phyloP scores from a whole-genome alignment of 1,139 yeast genomes.

The Kodamaea fungicola region DNA sequence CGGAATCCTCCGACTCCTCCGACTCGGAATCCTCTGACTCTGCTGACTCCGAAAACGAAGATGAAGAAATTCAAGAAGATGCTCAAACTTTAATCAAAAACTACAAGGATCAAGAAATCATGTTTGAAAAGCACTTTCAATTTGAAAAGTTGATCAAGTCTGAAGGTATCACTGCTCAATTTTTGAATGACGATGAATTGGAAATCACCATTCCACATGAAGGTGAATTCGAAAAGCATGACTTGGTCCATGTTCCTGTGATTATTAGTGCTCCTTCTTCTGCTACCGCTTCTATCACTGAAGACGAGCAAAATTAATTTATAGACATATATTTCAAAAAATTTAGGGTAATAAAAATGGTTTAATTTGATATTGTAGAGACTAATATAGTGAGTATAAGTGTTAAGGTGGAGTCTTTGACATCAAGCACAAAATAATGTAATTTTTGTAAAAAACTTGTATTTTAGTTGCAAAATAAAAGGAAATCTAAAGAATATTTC shows the following conservation, averaged over 20 bases:
- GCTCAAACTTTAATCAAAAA: slow-evolving; percentile 38
- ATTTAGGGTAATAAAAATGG: not conserved
- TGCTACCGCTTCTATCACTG: slow-evolving; percentile 10
- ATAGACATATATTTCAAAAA: slow-evolving; percentile 1
- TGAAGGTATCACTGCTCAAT: slow-evolving; percentile 38
- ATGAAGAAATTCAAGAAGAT: slow-evolving; percentile 43
- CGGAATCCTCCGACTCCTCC: slow-evolving; percentile 14
- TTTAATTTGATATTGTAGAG: not conserved
- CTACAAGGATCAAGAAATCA: slow-evolving; percentile 39
- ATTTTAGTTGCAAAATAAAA: too few species aligned
- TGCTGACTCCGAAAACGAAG: slow-evolving; percentile 19
- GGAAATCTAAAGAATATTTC: too few species aligned
- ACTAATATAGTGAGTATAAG: too few species aligned
- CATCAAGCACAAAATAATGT: too few species aligned
- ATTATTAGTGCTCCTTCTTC: slow-evolving; percentile 12
- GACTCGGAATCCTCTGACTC: slow-evolving; percentile 13
- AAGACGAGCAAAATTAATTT: slow-evolving; percentile 9
- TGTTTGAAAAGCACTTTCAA: slow-evolving; percentile 44
- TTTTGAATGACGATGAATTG: slow-evolving; percentile 38
- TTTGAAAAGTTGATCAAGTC: slow-evolving; percentile 41
- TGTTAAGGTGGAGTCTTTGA: too few species aligned
- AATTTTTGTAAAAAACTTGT: too few species aligned
- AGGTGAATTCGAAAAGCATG: slow-evolving; percentile 20
- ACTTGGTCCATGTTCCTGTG: slow-evolving; percentile 25
- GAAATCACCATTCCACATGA: slow-evolving; percentile 44